Evolutionary conservation across 495 filamentous ascomycete genomes (phyloP), one percentile per base, ranked within the genome.

Genomic region (Margaritispora aquatica): DNA sequence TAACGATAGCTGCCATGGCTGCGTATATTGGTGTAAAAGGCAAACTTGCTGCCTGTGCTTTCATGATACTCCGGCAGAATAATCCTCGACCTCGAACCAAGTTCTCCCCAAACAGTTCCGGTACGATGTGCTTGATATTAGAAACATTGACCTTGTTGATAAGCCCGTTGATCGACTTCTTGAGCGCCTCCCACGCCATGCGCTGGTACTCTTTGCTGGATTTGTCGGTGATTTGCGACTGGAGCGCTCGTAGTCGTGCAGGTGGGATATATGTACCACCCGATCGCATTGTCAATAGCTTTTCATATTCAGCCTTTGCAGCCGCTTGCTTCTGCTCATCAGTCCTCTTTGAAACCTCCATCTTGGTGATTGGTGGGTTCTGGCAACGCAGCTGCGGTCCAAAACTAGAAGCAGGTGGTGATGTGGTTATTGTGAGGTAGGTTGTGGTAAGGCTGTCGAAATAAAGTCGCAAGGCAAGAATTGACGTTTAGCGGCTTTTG

Each of bases 141-240:
- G 87, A 88, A 38, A 89, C 87, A 72, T 97, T 99, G 74, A 96
- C 86, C 72, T 99, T 99, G 77, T 99, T 99, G 75, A 97, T 93
- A 26, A 99, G 75, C 66, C 94, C 94, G 69, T 99, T 97, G 76
- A 99, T 96, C 20, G 88, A 92, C 77, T 99, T 99, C 76, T 99
- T 99, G 68, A 97, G 71, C 10, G 94, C 93, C 70, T 97, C 95
- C 95, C 95, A 97, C 1, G 93, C 92, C 90, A 99, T 94, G 52
- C 95, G 88, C 77, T 99, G 94, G 71, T 96, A 99, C 72, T 99
- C 95, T 73, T 96, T 95, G 71, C 86, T 94, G 47, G 74, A 84
- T 77, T 95, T 96, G 72, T 99, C 94, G 52, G 93, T 97, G 70
- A 99, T 95, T 71, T 95, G 89, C 31, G 93, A 89, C 72, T 99